phyloP scores from a whole-genome alignment of 768 basidiomycete genomes.

The Pleurotus sapidus region DNA sequence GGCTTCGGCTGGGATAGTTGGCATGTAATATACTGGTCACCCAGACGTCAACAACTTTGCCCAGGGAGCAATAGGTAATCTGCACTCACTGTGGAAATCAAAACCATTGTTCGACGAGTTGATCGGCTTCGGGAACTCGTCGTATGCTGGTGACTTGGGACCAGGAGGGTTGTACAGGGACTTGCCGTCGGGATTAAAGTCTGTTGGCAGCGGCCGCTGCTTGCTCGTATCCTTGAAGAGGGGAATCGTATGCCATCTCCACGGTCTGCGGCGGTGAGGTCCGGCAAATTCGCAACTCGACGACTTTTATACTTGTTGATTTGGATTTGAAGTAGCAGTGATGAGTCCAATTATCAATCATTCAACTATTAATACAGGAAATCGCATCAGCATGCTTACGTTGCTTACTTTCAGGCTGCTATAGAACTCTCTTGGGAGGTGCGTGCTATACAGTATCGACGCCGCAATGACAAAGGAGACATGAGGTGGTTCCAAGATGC shows the following conservation, averaged over 20 bases:
- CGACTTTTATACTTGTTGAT: too few relatives aligned
- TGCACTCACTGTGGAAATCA: conserved; percentile 61
- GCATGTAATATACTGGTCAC: conserved; percentile 61
- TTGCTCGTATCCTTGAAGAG: conserved; percentile 34
- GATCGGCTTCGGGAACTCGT: conserved; percentile 54
- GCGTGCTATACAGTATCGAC: too few relatives aligned
- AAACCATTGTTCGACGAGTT: conserved; percentile 54
- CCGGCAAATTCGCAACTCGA: too few relatives aligned
- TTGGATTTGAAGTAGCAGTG: neutral
- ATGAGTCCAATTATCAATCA: neutral
- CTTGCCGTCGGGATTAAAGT: conserved; percentile 52
- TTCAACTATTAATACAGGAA: neutral
- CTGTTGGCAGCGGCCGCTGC: conserved; percentile 38
- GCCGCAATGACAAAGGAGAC: too few relatives aligned
- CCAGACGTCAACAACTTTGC: neutral
- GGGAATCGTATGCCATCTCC: conserved; percentile 21
- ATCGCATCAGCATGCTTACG: too few relatives aligned
- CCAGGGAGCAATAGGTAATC: conserved; percentile 16
- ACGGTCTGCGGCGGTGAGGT: too few relatives aligned
- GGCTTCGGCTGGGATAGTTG: conserved; percentile 34
- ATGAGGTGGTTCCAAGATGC: too few relatives aligned
- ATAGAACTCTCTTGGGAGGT: too few relatives aligned
- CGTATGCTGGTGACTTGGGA: conserved; percentile 48
- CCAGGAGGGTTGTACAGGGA: conserved; percentile 48
- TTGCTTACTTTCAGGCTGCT: neutral